A percentile compares a stretch with the other conserved stretches of the same genome.
phyloP scores from a whole-genome alignment of 352 stramenopile genomes.

The Phytophthora melonis region DNA sequence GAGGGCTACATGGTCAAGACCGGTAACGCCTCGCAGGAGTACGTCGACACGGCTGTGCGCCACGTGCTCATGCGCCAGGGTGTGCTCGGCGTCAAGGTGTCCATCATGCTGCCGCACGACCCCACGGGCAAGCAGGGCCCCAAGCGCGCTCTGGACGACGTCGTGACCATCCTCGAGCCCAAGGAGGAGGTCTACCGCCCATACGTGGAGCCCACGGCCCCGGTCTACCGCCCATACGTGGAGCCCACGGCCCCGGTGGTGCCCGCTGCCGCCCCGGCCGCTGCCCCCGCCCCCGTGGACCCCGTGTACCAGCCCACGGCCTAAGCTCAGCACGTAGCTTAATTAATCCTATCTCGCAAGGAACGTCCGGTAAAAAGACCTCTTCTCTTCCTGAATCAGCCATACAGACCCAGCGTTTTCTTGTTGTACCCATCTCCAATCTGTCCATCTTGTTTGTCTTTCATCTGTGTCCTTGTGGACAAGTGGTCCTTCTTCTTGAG shows the following conservation, averaged over 20 bases:
- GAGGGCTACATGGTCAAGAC: slow-evolving; percentile 99
- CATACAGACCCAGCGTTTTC: slow-evolving; percentile 9
- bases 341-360: slow-evolving; percentile 44
- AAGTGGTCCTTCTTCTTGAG: neutral
- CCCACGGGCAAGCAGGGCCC: slow-evolving; percentile 97
- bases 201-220: slow-evolving; percentile 13
- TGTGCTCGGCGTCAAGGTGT: slow-evolving; percentile 99
- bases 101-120: slow-evolving; percentile 99
- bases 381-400: slow-evolving; percentile 45
- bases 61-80: slow-evolving; percentile 99
- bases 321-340: slow-evolving; percentile 58
- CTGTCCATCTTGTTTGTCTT: neutral
- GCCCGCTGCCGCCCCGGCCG: slow-evolving; percentile 40
- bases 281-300: slow-evolving; percentile 46
- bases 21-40: slow-evolving; percentile 97
- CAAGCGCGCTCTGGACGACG: slow-evolving; percentile 98
- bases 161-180: slow-evolving; percentile 99
- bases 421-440: neutral
- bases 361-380: slow-evolving; percentile 28
- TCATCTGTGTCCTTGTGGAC: neutral
- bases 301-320: slow-evolving; percentile 61
- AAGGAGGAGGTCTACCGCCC: slow-evolving; percentile 96
- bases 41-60: slow-evolving; percentile 98
- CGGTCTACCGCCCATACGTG: slow-evolving; percentile 60
- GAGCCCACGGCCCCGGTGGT: slow-evolving; percentile 44